These are phyloP conservation scores for Yamadazyma membranifaciens DNA, from an alignment of 1,139 yeast species.

Conservation along the genomic window DNA sequence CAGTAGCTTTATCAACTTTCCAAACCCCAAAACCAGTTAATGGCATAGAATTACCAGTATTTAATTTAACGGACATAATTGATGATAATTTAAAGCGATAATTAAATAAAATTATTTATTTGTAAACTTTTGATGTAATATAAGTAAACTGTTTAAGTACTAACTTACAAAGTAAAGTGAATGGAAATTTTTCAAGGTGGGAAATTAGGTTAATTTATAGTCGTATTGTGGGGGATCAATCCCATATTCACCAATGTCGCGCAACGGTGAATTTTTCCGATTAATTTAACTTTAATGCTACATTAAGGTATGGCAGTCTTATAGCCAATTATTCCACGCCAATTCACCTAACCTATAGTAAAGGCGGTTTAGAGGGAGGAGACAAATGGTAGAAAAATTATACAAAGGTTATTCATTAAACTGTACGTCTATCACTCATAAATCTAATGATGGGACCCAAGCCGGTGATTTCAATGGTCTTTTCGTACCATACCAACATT, in stretches of 20 bases:
- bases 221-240: slow-evolving; percentile 1
- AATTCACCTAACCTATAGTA: background rate
- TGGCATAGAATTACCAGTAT: slow-evolving; percentile 62
- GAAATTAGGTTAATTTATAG: background rate
- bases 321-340: no score
- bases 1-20: slow-evolving; percentile 58
- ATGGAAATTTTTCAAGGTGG: slow-evolving; percentile 4
- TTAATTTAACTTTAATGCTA: slow-evolving; percentile 1
- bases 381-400: background rate
- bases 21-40: slow-evolving; percentile 67
- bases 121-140: background rate
- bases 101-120: slow-evolving; percentile 2
- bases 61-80: slow-evolving; percentile 41
- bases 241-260: background rate
- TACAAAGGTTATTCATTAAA: slow-evolving; percentile 28
- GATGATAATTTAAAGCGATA: no score
- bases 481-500: slow-evolving; percentile 88
- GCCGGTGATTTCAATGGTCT: slow-evolving; percentile 79
- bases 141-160: background rate
- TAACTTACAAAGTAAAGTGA: background rate
- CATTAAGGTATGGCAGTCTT: no score
- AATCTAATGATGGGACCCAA: slow-evolving; percentile 87
- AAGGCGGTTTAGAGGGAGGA: background rate
- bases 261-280: background rate
- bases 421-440: slow-evolving; percentile 81